Base-by-base conservation (phyloP, 345 rosid genomes). In the Gossypium bickii region DNA sequence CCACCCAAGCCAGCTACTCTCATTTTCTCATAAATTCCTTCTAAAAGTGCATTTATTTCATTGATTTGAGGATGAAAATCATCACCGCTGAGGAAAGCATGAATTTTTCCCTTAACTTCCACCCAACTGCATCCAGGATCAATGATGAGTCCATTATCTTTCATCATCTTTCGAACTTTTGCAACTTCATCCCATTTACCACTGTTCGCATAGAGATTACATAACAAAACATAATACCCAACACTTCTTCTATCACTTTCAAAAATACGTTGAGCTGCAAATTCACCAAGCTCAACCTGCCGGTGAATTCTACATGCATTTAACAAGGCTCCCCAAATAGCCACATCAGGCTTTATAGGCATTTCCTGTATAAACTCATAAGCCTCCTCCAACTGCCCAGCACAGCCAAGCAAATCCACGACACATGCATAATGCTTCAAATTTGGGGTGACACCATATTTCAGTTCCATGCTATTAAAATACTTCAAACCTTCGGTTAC, bases 111-210 rank as follows among this genome's bases (percentile, higher is more conserved):
- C 67, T 91, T 91, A 53, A 87, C 82, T 84, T 87, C 91, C 45
- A 91, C 86, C 88, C 95, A 91, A 80, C 98, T 91, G 86, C 98
- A 93, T 25, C 97, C 98, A 41, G 95, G 86, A 79, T 89, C 96
- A 80, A 89, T 76, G 3, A 75, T 85, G 79, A 93, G 83, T 48
- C 91, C 95, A 65, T 74, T 82, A 64, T 83, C 93, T 78, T 83
- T 86, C 90, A 87, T 90, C 66, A 77, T 71, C 70, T 84, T 84
- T 80, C 91, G 85, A 77, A 89, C 89, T 83, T 79, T 83, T 1
- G 87, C 89, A 73, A 87, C 94, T 76, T 86, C 87, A 70, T 83
- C 87, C 98, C 97, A 91, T 80, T 80, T 84, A 66, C 87, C 87
- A 78, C 82, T 69, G 34, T 82, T 89, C 12, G 87, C 88, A 74